These are phyloP conservation scores for Trichoderma simmonsii DNA, from an alignment of 2,329 filamentous ascomycete genomes.

Conservation along the genomic window DNA sequence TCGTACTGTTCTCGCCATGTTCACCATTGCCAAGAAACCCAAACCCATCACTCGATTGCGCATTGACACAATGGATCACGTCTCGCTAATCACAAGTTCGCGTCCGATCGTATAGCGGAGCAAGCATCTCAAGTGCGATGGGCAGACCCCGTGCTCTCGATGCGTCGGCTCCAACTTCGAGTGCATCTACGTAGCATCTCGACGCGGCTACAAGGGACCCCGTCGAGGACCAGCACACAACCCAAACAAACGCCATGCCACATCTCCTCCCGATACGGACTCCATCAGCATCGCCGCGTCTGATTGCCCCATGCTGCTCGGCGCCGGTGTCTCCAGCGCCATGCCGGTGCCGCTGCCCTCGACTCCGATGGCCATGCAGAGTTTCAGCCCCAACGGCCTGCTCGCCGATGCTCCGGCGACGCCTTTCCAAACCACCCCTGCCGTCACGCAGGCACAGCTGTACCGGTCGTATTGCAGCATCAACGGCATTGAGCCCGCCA, in stretches of 20 bases:
- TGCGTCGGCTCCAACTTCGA: slow-evolving; percentile 57
- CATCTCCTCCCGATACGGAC: slow-evolving; percentile 33
- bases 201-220: slow-evolving; percentile 68
- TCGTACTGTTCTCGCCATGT: neutral
- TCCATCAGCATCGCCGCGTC: slow-evolving; percentile 20
- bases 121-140: slow-evolving; percentile 77
- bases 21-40: neutral
- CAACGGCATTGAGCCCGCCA: slow-evolving; percentile 26
- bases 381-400: slow-evolving; percentile 18
- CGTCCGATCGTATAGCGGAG: slow-evolving; percentile 40
- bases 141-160: slow-evolving; percentile 64
- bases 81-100: slow-evolving; percentile 3
- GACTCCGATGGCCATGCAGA: slow-evolving; percentile 2
- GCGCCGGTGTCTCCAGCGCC: slow-evolving; percentile 22
- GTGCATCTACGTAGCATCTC: slow-evolving; percentile 71
- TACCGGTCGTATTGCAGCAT: slow-evolving; percentile 34
- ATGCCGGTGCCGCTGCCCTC: slow-evolving; percentile 9
- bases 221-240: slow-evolving; percentile 40
- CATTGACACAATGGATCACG: neutral
- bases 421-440: slow-evolving; percentile 23
- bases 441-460: slow-evolving; percentile 37
- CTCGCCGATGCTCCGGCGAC: slow-evolving; percentile 20
- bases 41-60: neutral
- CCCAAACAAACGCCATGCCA: slow-evolving; percentile 50
- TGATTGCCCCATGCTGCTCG: slow-evolving; percentile 41